Percentiles rank a stretch among this genome's conserved stretches.
phyloP scores from a whole-genome alignment of 2,329 filamentous ascomycete species.

The Rhinocladiella mackenziei region DNA sequence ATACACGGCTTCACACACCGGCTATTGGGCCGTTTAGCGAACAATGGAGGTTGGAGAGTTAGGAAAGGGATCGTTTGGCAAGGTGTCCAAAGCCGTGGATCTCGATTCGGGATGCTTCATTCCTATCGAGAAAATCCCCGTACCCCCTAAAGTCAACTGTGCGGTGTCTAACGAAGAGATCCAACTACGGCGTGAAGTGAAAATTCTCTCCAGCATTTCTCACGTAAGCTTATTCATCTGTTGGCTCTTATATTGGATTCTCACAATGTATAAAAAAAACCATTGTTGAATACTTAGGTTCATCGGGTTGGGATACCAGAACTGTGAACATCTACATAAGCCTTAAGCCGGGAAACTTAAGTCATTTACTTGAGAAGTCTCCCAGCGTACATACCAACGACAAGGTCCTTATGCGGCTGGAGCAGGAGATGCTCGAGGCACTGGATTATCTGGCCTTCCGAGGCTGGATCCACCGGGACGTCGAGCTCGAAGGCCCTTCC shows the following conservation, averaged over 20 bases:
- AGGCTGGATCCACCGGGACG: conserved; percentile 26
- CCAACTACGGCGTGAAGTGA: not conserved
- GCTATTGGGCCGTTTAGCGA: conserved; percentile 1
- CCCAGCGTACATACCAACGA: not conserved
- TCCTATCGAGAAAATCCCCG: not conserved
- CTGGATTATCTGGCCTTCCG: conserved; percentile 26
- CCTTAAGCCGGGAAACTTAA: not conserved
- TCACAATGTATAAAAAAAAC: not conserved
- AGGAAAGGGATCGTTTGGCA: conserved; percentile 1
- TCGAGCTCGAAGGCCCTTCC: conserved; percentile 29
- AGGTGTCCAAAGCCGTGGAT: conserved; percentile 5
- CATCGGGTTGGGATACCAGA: not conserved
- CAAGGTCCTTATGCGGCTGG: conserved; percentile 10
- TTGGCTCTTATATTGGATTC: not conserved
- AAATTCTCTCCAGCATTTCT: not conserved
- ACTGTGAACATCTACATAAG: not conserved
- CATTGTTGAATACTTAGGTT: conserved; percentile 1
- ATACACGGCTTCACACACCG: conserved; percentile 1
- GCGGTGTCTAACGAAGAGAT: not conserved
- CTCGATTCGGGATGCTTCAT: conserved; percentile 8
- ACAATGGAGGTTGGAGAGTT: not conserved
- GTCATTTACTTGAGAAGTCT: not conserved
- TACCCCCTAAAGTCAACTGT: not conserved
- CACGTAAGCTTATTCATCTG: not conserved
- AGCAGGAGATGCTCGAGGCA: conserved; percentile 26